Base-by-base conservation (phyloP, 768 basidiomycete species). In the Termitomyces sp. region DNA sequence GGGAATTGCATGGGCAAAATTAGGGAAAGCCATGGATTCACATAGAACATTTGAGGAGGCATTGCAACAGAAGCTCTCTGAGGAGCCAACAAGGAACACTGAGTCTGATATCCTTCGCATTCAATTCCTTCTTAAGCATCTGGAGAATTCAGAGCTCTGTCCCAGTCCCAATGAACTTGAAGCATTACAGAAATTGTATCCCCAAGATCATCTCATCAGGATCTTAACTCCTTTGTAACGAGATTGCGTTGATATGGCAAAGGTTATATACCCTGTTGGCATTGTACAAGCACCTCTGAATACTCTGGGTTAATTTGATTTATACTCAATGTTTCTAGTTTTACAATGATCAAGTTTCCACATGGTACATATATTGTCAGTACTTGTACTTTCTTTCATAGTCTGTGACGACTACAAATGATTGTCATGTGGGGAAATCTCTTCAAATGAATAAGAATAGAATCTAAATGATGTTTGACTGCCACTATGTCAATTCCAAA, bases 1-100 rank as follows among this genome's bases (percentile, higher is more conserved):
- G n/a, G 58, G 57, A 2, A 3, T 46, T 7, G 49, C 52, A 40
- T 58, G 35, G 51, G 40, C 45, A 17, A 53, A 53, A 16, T 23
- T 58, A 39, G 23, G 41, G 14, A 47, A 43, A 12, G 17, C 2
- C 1, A 16, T 5, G 5, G 57, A 58, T 37, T 52, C 57, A 5
- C 14, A 21, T 25, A 28, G 32, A n/a, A 52, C 57, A n/a, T 54
- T 58, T 28, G 39, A 58, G 17, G 46, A 48, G 9, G 27, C 43
- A 7, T 21, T 58, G 17, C 39, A 42, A 6, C 30, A 48, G 14
- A 27, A 47, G 6, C 8, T 17, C 25, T 44, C 16, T 9, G 12
- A 34, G 9, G 43, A 17, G 16, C 14, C 3, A 7, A 23, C 23
- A 7, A 2, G 23, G 11, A 14, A 34, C 34, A 6, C 16, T 44